phyloP scores from a whole-genome alignment of 176 grass and related monocot genomes.

The Oryza officinalis region DNA sequence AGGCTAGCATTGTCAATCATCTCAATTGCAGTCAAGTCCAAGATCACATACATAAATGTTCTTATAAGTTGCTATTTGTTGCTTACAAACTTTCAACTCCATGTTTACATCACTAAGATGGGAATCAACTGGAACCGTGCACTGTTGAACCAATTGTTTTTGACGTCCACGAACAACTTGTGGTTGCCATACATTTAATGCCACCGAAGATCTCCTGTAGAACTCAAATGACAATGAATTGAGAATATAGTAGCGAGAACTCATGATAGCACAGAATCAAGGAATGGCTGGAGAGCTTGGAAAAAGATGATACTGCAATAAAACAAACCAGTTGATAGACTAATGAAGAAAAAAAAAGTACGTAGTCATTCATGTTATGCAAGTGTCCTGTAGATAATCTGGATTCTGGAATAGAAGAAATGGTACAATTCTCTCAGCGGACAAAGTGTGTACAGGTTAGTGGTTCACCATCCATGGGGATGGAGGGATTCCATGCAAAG shows the following conservation, averaged over 20 bases:
- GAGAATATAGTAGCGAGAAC: neutral
- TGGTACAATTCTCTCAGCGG: neutral
- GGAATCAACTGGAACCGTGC: conserved; percentile 74
- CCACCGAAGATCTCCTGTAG: conserved; percentile 81
- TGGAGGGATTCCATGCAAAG: neutral
- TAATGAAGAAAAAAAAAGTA: neutral
- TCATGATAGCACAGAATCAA: no score
- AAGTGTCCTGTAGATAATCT: neutral
- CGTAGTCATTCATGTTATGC: neutral
- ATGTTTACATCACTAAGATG: conserved; percentile 73
- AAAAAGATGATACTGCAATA: no score
- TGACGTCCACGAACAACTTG: conserved; percentile 81
- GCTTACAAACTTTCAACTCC: conserved; percentile 97
- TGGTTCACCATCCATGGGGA: no score
- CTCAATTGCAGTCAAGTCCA: conserved; percentile 17
- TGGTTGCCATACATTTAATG: conserved; percentile 95
- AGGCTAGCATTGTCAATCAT: conserved; percentile 14
- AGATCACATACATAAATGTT: conserved; percentile 78
- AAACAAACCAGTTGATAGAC: neutral
- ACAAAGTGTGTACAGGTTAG: no score
- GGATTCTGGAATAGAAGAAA: neutral
- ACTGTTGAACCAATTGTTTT: conserved; percentile 93
- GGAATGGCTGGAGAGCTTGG: no score
- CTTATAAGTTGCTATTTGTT: conserved; percentile 74
- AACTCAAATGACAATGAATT: conserved; percentile 4